Percentiles rank a stretch among this genome's conserved stretches.
Conservation (phyloP, 169 alveolate species). For the Blepharisma undulans region DNA sequence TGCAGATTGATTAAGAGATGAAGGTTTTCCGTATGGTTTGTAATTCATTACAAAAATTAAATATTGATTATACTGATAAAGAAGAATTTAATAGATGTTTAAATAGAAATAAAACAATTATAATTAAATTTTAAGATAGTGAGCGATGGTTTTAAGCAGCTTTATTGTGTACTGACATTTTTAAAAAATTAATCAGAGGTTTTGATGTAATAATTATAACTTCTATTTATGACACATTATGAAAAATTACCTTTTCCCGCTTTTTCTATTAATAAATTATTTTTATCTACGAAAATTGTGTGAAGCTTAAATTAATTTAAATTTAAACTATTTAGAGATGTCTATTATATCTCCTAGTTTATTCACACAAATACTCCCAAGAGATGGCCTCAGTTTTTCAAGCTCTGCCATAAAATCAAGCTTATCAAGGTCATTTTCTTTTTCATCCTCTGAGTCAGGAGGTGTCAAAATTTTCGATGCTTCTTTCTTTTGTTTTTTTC, state of each 20-base stretch:
- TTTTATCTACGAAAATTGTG: background rate
- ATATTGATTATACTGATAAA: background rate
- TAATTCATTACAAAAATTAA: background rate
- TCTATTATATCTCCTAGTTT: background rate
- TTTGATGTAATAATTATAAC: background rate
- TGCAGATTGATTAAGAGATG: background rate
- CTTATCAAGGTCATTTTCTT: background rate
- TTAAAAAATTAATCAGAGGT: background rate
- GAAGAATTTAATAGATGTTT: background rate
- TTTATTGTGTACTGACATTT: background rate
- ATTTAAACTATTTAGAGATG: background rate
- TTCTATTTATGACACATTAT: too few relatives aligned
- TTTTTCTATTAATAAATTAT: background rate
- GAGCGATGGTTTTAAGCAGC: background rate
- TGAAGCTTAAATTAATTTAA: background rate
- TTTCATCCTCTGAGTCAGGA: background rate
- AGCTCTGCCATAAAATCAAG: slow-evolving; percentile 11
- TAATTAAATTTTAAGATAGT: too few relatives aligned
- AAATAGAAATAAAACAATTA: too few relatives aligned
- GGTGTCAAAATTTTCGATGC: background rate
- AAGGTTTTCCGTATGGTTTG: background rate
- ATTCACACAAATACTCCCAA: background rate
- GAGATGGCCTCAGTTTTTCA: slow-evolving; percentile 5
- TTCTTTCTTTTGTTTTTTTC: background rate
- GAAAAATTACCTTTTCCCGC: background rate